Conservation (phyloP, 768 basidiomycete species). For the Suillus subalutaceus region DNA sequence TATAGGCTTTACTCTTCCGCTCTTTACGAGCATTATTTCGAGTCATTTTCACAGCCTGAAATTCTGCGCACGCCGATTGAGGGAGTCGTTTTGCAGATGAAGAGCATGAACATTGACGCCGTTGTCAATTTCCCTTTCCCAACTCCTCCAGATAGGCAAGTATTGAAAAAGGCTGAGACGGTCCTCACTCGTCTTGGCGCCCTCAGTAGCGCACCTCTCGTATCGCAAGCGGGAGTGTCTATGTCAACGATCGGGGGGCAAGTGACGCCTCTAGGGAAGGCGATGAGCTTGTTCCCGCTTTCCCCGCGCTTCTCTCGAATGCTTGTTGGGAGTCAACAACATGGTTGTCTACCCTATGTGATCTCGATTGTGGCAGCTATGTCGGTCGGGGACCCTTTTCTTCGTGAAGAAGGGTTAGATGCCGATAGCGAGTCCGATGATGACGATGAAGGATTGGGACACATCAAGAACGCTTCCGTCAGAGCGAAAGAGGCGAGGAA, state of each 20-base stretch:
- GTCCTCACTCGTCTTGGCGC: slow-evolving; percentile 84
- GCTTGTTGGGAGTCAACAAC: slow-evolving; percentile 84
- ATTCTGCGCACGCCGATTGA: slow-evolving; percentile 96
- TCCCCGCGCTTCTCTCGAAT: slow-evolving; percentile 95
- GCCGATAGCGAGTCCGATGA: slow-evolving; percentile 46
- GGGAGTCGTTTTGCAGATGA: slow-evolving; percentile 97
- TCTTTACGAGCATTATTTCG: slow-evolving; percentile 91
- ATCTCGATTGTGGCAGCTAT: slow-evolving; percentile 89
- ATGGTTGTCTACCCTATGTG: slow-evolving; percentile 90
- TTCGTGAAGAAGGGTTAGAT: slow-evolving; percentile 74
- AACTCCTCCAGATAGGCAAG: slow-evolving; percentile 83
- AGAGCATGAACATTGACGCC: slow-evolving; percentile 96
- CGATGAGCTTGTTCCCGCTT: slow-evolving; percentile 93
- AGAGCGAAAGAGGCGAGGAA: slow-evolving; percentile 61
- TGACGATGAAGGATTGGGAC: slow-evolving; percentile 38
- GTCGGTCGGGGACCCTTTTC: slow-evolving; percentile 94
- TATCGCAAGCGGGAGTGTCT: slow-evolving; percentile 22
- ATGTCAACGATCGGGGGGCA: slow-evolving; percentile 48
- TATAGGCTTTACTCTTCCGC: slow-evolving; percentile 97
- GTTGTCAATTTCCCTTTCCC: slow-evolving; percentile 99
- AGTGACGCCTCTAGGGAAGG: slow-evolving; percentile 88
- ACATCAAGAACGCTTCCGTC: slow-evolving; percentile 49
- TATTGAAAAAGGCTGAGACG: slow-evolving; percentile 80
- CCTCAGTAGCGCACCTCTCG: slow-evolving; percentile 44
- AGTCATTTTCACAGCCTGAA: slow-evolving; percentile 85